phyloP scores from a whole-genome alignment of 768 basidiomycete species.

The Boletellus ananas region DNA sequence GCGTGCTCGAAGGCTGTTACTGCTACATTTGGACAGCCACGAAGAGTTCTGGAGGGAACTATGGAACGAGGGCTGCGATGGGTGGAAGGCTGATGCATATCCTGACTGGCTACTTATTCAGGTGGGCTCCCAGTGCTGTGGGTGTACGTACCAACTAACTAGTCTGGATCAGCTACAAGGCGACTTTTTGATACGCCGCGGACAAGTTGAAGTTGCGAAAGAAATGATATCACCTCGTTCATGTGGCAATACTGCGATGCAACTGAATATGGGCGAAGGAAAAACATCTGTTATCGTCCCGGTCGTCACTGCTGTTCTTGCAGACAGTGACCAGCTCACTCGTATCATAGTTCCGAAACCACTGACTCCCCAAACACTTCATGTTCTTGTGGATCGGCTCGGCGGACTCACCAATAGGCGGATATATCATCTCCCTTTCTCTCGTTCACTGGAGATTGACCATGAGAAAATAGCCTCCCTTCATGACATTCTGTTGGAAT shows the following conservation, averaged over 20 bases:
- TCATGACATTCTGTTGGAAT: conserved; percentile 22
- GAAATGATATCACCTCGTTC: conserved; percentile 43
- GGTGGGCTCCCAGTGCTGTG: not conserved
- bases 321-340: conserved; percentile 39
- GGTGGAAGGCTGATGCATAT: not conserved
- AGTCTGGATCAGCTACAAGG: conserved; percentile 37
- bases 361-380: conserved; percentile 42
- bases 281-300: conserved; percentile 46
- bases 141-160: too few relatives aligned
- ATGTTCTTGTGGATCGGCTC: conserved; percentile 38
- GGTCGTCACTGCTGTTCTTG: conserved; percentile 36
- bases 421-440: conserved; percentile 46
- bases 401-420: conserved; percentile 41
- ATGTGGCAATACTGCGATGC: conserved; percentile 35
- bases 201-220: conserved; percentile 40
- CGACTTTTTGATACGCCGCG: conserved; percentile 39
- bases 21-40: not conserved
- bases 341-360: conserved; percentile 46
- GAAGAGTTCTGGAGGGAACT: conserved; percentile 1
- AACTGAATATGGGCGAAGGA: conserved; percentile 59
- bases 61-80: not conserved
- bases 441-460: conserved; percentile 30
- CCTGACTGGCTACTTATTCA: conserved; percentile 2
- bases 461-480: conserved; percentile 18
- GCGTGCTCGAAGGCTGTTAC: conserved; percentile 1